A percentile compares a stretch with the other conserved stretches of the same genome.
These are phyloP conservation scores for Trifolium repens DNA, from an alignment of 306 rosid genomes.

Conservation along the genomic window DNA sequence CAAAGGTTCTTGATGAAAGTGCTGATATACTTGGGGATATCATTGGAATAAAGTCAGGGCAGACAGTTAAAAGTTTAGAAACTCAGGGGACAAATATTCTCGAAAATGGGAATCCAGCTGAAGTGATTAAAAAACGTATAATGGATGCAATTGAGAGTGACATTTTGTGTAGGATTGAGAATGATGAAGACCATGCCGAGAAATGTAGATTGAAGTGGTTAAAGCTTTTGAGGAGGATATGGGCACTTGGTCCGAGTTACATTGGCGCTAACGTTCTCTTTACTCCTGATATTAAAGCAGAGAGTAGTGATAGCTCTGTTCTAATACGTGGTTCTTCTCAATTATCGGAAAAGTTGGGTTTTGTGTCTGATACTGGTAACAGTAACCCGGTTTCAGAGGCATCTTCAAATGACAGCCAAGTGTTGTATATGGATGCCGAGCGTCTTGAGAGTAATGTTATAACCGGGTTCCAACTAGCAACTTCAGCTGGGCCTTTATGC, in stretches of 20 bases:
- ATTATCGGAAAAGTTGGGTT: constrained; percentile 68
- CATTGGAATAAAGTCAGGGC: constrained; percentile 62
- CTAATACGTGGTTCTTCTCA: constrained; percentile 59
- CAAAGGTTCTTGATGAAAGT: constrained; percentile 82
- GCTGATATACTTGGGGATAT: constrained; percentile 65
- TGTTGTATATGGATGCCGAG: constrained; percentile 60
- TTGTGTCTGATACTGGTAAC: constrained; percentile 48
- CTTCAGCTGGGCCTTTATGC: constrained; percentile 93
- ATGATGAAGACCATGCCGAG: constrained; percentile 63
- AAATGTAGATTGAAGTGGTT: constrained; percentile 70
- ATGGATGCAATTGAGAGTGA: constrained; percentile 70
- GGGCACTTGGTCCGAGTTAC: constrained; percentile 89
- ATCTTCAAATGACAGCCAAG: constrained; percentile 51
- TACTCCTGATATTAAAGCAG: constrained; percentile 62
- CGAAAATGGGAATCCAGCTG: constrained; percentile 57
- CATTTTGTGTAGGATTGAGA: constrained; percentile 53
- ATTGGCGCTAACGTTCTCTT: constrained; percentile 80
- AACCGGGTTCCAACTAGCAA: constrained; percentile 82
- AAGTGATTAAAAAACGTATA: constrained; percentile 62
- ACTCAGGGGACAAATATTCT: constrained; percentile 47
- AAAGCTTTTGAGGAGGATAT: constrained; percentile 73
- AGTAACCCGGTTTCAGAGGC: constrained; percentile 40
- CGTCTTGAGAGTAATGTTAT: constrained; percentile 75
- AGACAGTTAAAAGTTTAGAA: constrained; percentile 52
- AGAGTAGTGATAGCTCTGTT: constrained; percentile 50